Conservation (phyloP, 2,329 filamentous ascomycete species). For the Talaromyces sp. region DNA sequence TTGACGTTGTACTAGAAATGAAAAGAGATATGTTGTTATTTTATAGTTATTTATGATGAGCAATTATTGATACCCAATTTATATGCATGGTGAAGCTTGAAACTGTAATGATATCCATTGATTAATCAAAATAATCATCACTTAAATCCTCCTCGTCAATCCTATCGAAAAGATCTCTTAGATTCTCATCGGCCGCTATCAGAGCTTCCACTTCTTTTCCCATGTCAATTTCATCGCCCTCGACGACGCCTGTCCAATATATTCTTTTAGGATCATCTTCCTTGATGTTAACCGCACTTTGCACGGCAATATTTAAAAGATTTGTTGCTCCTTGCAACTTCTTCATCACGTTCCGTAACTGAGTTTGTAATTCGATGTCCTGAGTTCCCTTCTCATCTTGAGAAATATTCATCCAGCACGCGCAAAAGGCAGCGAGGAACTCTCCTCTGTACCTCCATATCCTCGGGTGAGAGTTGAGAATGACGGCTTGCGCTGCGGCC, state of each 20-base stretch:
- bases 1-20: not conserved
- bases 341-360: conserved; percentile 15
- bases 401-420: conserved; percentile 59
- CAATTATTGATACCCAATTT: not conserved
- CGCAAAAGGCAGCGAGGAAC: conserved; percentile 57
- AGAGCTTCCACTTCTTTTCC: conserved; percentile 30
- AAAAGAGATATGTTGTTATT: not conserved
- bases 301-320: conserved; percentile 26
- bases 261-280: conserved; percentile 11
- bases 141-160: conserved; percentile 1
- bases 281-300: not conserved
- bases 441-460: conserved; percentile 60
- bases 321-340: conserved; percentile 20
- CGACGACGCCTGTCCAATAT: conserved; percentile 17
- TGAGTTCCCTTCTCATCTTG: conserved; percentile 24
- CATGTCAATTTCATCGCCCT: conserved; percentile 25
- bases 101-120: not conserved
- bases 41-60: not conserved
- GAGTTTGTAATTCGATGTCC: conserved; percentile 18
- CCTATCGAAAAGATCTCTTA: conserved; percentile 24
- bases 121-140: conserved; percentile 13
- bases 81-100: not conserved
- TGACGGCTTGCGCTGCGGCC: conserved; percentile 51
- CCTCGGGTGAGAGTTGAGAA: conserved; percentile 67
- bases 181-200: conserved; percentile 30